A percentile compares a stretch with the other conserved stretches of the same genome.
phyloP scores from a whole-genome alignment of 768 basidiomycete genomes.

The Vishniacozyma victoriae region DNA sequence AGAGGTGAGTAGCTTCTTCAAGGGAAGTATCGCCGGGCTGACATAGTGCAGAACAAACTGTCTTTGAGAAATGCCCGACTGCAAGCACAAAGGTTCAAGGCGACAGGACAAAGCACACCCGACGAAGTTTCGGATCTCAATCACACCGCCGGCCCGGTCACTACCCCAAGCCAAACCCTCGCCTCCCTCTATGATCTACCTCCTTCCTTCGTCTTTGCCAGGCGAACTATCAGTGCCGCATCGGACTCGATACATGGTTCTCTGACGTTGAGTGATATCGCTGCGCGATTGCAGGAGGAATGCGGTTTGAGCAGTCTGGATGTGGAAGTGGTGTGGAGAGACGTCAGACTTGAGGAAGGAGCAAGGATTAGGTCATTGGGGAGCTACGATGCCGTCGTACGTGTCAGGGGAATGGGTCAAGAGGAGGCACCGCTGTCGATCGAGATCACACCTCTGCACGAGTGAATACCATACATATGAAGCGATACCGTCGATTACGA shows the following conservation, averaged over 20 bases:
- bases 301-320: slow-evolving; percentile 4
- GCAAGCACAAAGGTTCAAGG: too few relatives aligned
- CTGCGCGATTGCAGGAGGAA: slow-evolving; percentile 8
- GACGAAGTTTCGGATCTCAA: too few relatives aligned
- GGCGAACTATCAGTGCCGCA: slow-evolving; percentile 10
- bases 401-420: slow-evolving; percentile 11
- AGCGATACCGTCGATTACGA: too few relatives aligned
- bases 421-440: too few relatives aligned
- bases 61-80: too few relatives aligned
- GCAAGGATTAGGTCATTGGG: slow-evolving; percentile 28
- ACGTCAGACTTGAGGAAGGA: slow-evolving; percentile 3
- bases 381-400: slow-evolving; percentile 12
- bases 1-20: too few relatives aligned
- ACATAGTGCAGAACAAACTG: too few relatives aligned
- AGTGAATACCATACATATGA: too few relatives aligned
- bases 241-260: slow-evolving; percentile 13
- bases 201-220: slow-evolving; percentile 11
- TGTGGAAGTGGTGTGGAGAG: slow-evolving; percentile 9
- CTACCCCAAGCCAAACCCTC: slow-evolving; percentile 2
- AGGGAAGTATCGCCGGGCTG: too few relatives aligned
- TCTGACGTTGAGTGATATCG: slow-evolving; percentile 20
- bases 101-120: too few relatives aligned
- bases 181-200: slow-evolving; percentile 15
- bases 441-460: too few relatives aligned
- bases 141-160: not conserved